Percentiles rank a stretch among this genome's conserved stretches.
Conservation (phyloP, 2,329 filamentous ascomycete genomes). For the Arthrobotrys sphaeroides region DNA sequence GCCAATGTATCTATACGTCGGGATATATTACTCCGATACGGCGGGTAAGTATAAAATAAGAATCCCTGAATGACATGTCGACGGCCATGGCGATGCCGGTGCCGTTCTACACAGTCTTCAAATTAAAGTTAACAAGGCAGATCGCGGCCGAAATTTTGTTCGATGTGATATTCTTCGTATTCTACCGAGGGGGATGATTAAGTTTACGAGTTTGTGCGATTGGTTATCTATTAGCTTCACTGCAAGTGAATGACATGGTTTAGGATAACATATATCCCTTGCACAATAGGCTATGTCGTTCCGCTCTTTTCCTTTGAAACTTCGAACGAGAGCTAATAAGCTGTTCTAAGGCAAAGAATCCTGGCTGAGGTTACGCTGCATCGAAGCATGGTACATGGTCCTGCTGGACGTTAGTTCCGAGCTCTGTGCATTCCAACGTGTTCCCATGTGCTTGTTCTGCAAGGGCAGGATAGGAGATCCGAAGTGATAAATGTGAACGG, state of each 20-base stretch:
- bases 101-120: neutral
- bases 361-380: slow-evolving; percentile 23
- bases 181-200: neutral
- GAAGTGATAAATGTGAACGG: neutral
- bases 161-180: neutral
- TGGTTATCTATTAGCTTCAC: neutral
- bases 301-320: neutral
- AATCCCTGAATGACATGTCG: neutral
- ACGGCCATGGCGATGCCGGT: neutral
- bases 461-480: neutral
- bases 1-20: slow-evolving; percentile 37
- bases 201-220: neutral
- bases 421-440: neutral
- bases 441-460: neutral
- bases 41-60: neutral
- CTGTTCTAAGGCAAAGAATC: slow-evolving; percentile 2
- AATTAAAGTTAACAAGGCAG: neutral
- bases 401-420: neutral
- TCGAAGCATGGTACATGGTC: neutral
- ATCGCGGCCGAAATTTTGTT: neutral
- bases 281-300: neutral
- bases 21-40: slow-evolving; percentile 25
- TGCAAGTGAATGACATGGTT: neutral
- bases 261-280: neutral
- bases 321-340: neutral